A percentile compares a stretch with the other conserved stretches of the same genome.
Conservation (phyloP, 2,329 filamentous ascomycete species). For the Epichloe hybrida region DNA sequence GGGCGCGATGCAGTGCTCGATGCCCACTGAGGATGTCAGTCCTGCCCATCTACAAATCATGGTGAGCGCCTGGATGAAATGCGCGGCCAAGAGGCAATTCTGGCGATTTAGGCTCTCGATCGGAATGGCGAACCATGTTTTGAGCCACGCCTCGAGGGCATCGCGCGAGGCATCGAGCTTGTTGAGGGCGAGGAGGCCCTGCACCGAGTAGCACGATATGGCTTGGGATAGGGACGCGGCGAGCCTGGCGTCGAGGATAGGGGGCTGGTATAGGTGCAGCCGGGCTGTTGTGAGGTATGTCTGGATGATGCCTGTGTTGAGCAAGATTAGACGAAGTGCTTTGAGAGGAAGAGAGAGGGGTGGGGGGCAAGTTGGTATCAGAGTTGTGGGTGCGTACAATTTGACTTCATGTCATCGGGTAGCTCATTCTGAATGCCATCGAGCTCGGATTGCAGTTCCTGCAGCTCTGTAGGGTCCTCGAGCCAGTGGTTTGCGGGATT, state of each 20-base stretch:
- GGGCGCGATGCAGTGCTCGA: not conserved
- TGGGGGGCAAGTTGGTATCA: too few species aligned
- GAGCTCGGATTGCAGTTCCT: not conserved
- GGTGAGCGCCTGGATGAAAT: not conserved
- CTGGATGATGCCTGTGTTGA: not conserved
- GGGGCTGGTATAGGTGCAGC: not conserved
- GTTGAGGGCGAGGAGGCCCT: not conserved
- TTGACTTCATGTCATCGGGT: not conserved
- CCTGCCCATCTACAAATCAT: not conserved
- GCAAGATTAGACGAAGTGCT: not conserved
- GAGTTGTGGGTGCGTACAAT: not conserved
- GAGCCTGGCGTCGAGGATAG: not conserved
- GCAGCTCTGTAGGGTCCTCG: not conserved
- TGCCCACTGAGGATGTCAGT: not conserved
- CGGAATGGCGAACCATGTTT: not conserved
- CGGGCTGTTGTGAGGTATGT: not conserved
- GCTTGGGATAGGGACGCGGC: not conserved
- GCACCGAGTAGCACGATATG: not conserved
- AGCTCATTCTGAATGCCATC: not conserved
- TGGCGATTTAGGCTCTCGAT: not conserved
- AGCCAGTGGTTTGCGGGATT: not conserved
- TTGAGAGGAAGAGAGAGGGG: not conserved
- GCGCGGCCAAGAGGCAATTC: not conserved
- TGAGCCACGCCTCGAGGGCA: not conserved
- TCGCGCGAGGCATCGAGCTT: not conserved